Conservation (phyloP, 148 eudicot species). For the Linanthus parryae region DNA sequence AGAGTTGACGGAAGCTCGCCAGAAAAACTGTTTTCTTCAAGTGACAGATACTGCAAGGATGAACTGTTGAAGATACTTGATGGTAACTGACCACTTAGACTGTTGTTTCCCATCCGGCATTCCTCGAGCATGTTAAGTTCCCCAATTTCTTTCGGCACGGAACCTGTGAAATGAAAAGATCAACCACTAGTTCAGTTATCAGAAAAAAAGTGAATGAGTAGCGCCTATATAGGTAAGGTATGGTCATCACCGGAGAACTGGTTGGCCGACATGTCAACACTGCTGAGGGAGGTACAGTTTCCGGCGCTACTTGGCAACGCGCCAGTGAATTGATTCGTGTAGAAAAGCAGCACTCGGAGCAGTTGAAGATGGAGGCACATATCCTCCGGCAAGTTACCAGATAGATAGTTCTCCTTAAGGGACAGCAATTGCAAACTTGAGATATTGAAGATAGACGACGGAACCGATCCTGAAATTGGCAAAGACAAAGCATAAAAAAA, state of each 20-base stretch:
- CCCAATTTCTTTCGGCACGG: conserved; percentile 14
- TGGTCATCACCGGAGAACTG: not conserved
- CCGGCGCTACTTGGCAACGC: conserved; percentile 7
- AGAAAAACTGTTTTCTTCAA: conserved; percentile 4
- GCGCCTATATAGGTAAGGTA: no score
- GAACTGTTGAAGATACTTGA: conserved; percentile 20
- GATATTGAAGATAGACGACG: conserved; percentile 19
- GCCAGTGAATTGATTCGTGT: conserved; percentile 6
- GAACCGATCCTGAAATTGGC: conserved; percentile 15
- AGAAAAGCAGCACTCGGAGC: conserved; percentile 9
- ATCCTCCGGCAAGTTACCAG: conserved; percentile 12
- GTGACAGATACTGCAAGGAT: not conserved
- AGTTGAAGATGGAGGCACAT: conserved; percentile 12
- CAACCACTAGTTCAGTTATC: no score
- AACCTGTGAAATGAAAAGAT: conserved; percentile 14
- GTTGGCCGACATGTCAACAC: conserved; percentile 5
- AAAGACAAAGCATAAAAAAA: not conserved
- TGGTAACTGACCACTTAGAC: conserved; percentile 15
- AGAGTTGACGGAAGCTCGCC: conserved; percentile 10
- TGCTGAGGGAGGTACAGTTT: not conserved
- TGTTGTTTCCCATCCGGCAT: not conserved
- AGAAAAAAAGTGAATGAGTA: no score
- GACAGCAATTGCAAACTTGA: conserved; percentile 6
- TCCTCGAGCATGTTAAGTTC: conserved; percentile 5
- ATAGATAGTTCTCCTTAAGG: conserved; percentile 8